Evolutionary conservation across 1,284 basidiomycete genomes (phyloP).

Genomic region (Trametes sp.): DNA sequence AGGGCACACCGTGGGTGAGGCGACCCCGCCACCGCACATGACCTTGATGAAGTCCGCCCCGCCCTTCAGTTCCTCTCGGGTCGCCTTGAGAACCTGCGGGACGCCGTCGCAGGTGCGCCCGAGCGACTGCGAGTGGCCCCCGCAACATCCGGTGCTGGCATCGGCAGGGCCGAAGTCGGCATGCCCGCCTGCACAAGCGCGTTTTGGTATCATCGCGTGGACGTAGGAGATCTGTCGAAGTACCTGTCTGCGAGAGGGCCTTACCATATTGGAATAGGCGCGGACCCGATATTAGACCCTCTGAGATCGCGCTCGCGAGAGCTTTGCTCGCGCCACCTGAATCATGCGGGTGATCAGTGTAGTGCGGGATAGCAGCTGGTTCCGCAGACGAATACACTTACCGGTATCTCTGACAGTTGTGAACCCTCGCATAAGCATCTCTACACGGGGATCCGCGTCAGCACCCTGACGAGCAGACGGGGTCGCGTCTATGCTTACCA

Average conservation of each 20-base stretch:
- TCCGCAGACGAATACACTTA: background rate
- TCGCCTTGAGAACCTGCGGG: constrained; percentile 50
- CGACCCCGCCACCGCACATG: constrained; percentile 55
- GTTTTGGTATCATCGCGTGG: background rate
- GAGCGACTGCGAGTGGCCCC: constrained; percentile 44
- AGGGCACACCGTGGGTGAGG: constrained; percentile 43
- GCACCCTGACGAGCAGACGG: background rate
- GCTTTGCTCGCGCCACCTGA: constrained; percentile 51
- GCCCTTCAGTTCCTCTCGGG: constrained; percentile 51
- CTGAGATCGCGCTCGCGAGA: constrained; percentile 49
- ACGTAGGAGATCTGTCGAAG: background rate
- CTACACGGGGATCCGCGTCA: constrained; percentile 21
- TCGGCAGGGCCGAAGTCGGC: constrained; percentile 45
- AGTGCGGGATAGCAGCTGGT: background rate
- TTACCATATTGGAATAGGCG: constrained; percentile 54
- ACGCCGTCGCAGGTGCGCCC: constrained; percentile 50
- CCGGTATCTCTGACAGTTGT: constrained; percentile 59
- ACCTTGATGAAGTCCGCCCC: constrained; percentile 56
- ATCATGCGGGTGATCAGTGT: background rate
- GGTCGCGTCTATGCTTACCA: constrained; percentile 29
- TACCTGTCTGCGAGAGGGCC: constrained; percentile 54
- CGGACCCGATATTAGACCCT: constrained; percentile 53
- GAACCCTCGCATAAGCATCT: constrained; percentile 56
- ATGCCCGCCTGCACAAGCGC: constrained; percentile 47
- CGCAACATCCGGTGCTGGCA: constrained; percentile 48